Evolutionary conservation across 768 basidiomycete species (phyloP), one percentile per base, ranked within the genome.

Genomic region (Leccinum variicolor): DNA sequence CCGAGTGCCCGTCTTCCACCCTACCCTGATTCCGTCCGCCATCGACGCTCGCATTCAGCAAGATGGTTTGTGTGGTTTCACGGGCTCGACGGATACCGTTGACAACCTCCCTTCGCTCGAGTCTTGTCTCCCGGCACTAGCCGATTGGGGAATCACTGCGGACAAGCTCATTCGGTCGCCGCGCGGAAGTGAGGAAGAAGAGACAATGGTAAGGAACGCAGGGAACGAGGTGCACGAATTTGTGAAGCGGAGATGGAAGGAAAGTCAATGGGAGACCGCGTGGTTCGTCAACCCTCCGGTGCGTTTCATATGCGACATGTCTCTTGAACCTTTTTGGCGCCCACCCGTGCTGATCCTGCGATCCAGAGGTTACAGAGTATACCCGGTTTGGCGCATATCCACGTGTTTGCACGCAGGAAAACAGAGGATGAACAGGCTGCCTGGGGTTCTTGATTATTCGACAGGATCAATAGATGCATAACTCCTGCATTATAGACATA

Each of bases 261-360:
- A 91, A 65, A 69, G 65, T 5, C 79, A 81, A n/a, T 94, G 90
- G 91, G 92, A 94, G 73, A 91, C 90, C 0, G 90, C 89, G 2
- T 94, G 92, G 92, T 93, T 93, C 66, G 87, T 92, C 45, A 94
- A 94, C 66, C 92, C 92, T 45, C 89, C 86, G 51, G 92, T 94
- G 64, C 68, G 88, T 51, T 28, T 53, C 14, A 11, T 52, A 19
- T 19, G 5, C 4, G 15, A 5, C 0, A 9, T n/a, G 6, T 23
- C 31, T 10, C 11, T 23, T 14, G 3, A 34, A n/a, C 3, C 8
- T 36, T 21, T 45, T 49, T 9, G 10, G 29, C 14, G 45, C 21
- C 15, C 15, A 10, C 36, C 51, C 17, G 50, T 41, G 23, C 36
- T 55, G 21, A 17, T 26, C 21, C 25, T 58, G 28, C 17, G 51